phyloP scores from a whole-genome alignment of 2,329 filamentous ascomycete species.

The Cordyceps cicadae region DNA sequence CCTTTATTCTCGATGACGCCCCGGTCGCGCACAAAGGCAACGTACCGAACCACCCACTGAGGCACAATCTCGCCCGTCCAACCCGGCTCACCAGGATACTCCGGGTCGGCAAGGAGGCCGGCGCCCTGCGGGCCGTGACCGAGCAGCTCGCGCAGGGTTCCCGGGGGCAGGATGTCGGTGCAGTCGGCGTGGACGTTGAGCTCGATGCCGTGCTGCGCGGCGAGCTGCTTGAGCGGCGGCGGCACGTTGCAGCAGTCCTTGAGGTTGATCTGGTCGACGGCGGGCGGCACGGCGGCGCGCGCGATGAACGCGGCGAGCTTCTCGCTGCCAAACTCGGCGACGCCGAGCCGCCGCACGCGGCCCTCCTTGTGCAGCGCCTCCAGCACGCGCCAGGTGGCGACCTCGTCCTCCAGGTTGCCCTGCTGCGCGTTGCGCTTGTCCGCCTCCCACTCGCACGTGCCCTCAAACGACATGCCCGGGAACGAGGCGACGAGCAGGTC shows the following conservation, averaged over 20 bases:
- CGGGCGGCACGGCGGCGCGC: constrained; percentile 61
- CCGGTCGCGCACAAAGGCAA: constrained; percentile 84
- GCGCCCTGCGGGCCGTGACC: constrained; percentile 64
- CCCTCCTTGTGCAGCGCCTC: constrained; percentile 67
- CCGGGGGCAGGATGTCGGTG: constrained; percentile 79
- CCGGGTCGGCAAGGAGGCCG: constrained; percentile 60
- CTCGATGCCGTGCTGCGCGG: constrained; percentile 76
- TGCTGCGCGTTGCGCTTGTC: constrained; percentile 53
- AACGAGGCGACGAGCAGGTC: constrained; percentile 91
- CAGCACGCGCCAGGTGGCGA: constrained; percentile 61
- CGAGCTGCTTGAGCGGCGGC: constrained; percentile 73
- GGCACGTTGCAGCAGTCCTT: constrained; percentile 94
- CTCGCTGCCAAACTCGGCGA: constrained; percentile 85
- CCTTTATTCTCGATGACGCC: constrained; percentile 98
- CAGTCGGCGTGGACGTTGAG: constrained; percentile 90
- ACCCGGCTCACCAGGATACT: constrained; percentile 41
- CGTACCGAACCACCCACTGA: constrained; percentile 96
- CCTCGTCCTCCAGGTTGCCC: constrained; percentile 58
- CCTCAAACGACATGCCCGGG: constrained; percentile 87
- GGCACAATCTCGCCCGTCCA: constrained; percentile 72
- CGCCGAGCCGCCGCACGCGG: constrained; percentile 65
- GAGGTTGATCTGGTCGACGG: constrained; percentile 92
- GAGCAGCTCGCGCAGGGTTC: constrained; percentile 76
- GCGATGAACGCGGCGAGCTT: constrained; percentile 71
- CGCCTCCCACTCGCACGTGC: constrained; percentile 75